Conservation (phyloP, 257 asterid species). For the Plantago major region DNA sequence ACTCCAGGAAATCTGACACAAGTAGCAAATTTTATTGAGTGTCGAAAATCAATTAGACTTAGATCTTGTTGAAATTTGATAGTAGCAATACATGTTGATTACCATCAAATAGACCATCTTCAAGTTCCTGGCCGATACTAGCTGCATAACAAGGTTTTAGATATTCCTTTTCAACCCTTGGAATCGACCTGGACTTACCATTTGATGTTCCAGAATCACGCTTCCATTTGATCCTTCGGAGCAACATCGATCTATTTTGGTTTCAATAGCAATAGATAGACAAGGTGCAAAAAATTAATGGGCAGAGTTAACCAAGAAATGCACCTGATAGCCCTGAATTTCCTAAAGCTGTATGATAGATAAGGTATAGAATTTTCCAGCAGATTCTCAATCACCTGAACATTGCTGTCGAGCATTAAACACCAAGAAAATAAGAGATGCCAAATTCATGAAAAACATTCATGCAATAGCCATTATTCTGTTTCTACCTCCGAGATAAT, state of each 20-base stretch:
- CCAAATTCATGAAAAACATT: conserved; percentile 2
- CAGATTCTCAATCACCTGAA: conserved; percentile 82
- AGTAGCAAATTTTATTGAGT: conserved; percentile 10
- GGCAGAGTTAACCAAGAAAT: conserved; percentile 1
- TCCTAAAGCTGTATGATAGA: conserved; percentile 74
- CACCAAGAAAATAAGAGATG: neutral
- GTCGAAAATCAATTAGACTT: neutral
- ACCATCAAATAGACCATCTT: conserved; percentile 98
- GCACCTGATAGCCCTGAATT: conserved; percentile 71
- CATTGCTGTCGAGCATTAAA: conserved; percentile 13
- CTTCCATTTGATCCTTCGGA: conserved; percentile 65
- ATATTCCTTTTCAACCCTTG: conserved; percentile 84
- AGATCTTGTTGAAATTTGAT: too few relatives aligned
- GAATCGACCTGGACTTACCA: conserved; percentile 43
- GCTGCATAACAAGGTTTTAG: conserved; percentile 85
- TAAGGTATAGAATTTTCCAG: conserved; percentile 82
- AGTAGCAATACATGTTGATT: conserved; percentile 15
- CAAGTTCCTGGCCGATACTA: conserved; percentile 81
- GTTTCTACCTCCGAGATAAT: conserved; percentile 71
- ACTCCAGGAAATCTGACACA: conserved; percentile 80
- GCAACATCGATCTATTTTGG: conserved; percentile 16
- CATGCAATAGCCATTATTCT: neutral
- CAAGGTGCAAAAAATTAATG: conserved; percentile 5
- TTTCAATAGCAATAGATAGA: conserved; percentile 3
- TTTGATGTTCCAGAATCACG: conserved; percentile 38